Conservation (phyloP, 331 rosid species). For the Malus hybrid region DNA sequence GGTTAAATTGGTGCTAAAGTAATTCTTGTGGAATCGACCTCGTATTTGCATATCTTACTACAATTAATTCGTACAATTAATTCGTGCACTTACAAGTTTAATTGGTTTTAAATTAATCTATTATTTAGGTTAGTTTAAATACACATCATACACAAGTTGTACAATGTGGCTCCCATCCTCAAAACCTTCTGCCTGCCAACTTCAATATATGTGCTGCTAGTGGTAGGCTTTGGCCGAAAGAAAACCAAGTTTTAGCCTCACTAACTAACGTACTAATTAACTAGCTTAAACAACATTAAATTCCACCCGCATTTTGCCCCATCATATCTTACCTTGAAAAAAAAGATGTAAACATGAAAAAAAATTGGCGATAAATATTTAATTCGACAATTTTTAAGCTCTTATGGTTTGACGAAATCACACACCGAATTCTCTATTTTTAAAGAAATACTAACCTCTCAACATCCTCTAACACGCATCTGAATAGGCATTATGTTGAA, state of each 20-base stretch:
- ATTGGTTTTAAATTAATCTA: no score
- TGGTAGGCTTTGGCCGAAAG: background rate
- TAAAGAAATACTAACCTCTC: background rate
- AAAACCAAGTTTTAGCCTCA: background rate
- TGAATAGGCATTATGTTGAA: background rate
- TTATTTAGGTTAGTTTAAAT: no score
- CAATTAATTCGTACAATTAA: no score
- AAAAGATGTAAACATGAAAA: background rate
- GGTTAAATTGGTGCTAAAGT: no score
- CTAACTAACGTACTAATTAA: background rate
- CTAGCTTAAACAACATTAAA: no score
- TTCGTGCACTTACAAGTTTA: no score
- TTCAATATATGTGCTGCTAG: background rate
- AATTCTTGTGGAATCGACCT: no score
- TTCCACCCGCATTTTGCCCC: background rate
- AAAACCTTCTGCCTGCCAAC: background rate
- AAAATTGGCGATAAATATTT: background rate
- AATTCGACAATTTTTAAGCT: background rate
- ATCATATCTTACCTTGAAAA: background rate
- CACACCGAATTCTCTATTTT: background rate
- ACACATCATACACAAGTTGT: background rate
- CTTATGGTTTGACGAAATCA: background rate
- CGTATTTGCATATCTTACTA: no score
- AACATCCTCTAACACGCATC: background rate
- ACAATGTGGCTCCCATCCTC: background rate